A percentile compares a stretch with the other conserved stretches of the same genome.
Conservation (phyloP, 1,139 yeast genomes). For the Candida albicans region DNA sequence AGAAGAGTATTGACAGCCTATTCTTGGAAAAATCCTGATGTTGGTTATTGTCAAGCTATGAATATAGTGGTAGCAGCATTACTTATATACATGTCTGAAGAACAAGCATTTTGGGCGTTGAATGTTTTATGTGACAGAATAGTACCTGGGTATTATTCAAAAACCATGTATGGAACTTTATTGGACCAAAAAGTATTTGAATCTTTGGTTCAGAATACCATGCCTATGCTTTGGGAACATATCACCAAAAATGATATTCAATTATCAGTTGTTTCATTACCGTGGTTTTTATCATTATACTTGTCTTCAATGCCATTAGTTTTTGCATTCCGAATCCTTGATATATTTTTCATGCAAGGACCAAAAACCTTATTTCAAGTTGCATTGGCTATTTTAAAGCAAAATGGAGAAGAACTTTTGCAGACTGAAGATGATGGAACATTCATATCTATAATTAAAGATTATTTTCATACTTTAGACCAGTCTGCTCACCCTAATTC, state of each 20-base stretch:
- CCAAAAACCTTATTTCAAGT: constrained; percentile 89
- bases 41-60: constrained; percentile 99
- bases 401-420: constrained; percentile 82
- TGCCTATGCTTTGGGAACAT: constrained; percentile 89
- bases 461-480: constrained; percentile 76
- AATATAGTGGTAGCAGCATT: constrained; percentile 95
- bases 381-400: constrained; percentile 80
- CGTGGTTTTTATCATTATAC: constrained; percentile 93
- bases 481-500: constrained; percentile 80
- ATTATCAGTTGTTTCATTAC: constrained; percentile 88
- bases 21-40: constrained; percentile 96
- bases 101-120: constrained; percentile 95
- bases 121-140: constrained; percentile 78
- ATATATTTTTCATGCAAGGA: constrained; percentile 89
- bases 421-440: constrained; percentile 89
- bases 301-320: constrained; percentile 93
- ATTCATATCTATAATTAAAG: constrained; percentile 80
- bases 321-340: constrained; percentile 88
- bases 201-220: constrained; percentile 79
- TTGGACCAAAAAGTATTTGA: constrained; percentile 94
- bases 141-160: constrained; percentile 95
- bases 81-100: constrained; percentile 91
- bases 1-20: constrained; percentile 89
- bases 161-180: constrained; percentile 96
- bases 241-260: constrained; percentile 80